phyloP scores from a whole-genome alignment of 345 rosid genomes.

The Murraya koenigii region DNA sequence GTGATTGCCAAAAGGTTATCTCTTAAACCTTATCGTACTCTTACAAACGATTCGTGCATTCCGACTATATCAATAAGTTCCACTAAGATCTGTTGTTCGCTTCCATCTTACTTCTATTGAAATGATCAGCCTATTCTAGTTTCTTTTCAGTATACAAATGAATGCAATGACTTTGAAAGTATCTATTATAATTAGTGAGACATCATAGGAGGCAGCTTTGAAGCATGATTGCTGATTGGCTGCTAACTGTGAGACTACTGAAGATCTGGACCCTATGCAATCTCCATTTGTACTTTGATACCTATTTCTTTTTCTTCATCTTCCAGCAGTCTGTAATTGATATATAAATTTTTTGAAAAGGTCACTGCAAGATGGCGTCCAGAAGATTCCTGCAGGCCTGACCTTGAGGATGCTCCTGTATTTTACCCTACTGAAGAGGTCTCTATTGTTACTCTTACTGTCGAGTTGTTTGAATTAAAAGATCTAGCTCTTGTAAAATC shows the following conservation, averaged over 20 bases:
- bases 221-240: not conserved
- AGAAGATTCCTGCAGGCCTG: constrained; percentile 69
- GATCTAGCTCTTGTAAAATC: not conserved
- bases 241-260: constrained; percentile 4
- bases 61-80: not conserved
- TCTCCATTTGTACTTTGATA: constrained; percentile 8
- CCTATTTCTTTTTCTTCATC: not conserved
- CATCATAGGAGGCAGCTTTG: not conserved
- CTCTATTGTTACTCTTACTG: constrained; percentile 19
- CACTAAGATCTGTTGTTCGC: not conserved
- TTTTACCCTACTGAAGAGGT: constrained; percentile 98
- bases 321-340: constrained; percentile 19
- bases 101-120: not conserved
- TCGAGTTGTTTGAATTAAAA: constrained; percentile 16
- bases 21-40: not conserved
- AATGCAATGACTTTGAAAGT: constrained; percentile 1
- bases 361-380: constrained; percentile 80
- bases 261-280: not conserved
- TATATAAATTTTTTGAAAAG: constrained; percentile 38
- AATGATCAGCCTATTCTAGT: not conserved
- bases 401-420: constrained; percentile 77
- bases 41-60: not conserved
- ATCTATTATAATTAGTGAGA: constrained; percentile 1
- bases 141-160: not conserved
- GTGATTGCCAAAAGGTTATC: constrained; percentile 86